These are phyloP conservation scores for Bryum argenteum DNA, from an alignment of 225 moss, liverwort and hornwort genomes.

Conservation along the genomic window DNA sequence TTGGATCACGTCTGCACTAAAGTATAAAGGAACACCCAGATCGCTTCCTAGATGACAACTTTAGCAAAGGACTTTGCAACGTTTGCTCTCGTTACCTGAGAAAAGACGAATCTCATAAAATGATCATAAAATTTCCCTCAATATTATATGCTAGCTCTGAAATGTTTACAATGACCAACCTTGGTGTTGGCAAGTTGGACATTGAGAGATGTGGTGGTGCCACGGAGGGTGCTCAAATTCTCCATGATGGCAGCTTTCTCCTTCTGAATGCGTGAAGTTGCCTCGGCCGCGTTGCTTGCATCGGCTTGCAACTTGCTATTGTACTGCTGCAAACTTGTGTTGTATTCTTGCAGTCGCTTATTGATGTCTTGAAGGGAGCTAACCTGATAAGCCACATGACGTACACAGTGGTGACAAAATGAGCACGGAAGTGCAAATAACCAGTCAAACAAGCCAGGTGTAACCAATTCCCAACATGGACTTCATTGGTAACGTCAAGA, in stretches of 20 bases:
- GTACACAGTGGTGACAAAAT: no score
- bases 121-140: neutral
- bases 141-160: neutral
- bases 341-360: constrained; percentile 95
- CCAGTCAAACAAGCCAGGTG: no score
- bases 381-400: constrained; percentile 35
- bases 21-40: neutral
- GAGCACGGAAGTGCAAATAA: neutral
- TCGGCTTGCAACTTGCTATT: constrained; percentile 96
- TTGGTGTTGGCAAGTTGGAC: constrained; percentile 75
- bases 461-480: no score
- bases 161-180: constrained; percentile 32
- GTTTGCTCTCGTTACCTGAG: no score
- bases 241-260: constrained; percentile 99
- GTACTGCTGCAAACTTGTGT: constrained; percentile 92
- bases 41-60: neutral
- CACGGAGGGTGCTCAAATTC: constrained; percentile 88
- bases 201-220: constrained; percentile 77
- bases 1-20: neutral
- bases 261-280: constrained; percentile 75
- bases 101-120: neutral
- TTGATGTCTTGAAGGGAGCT: constrained; percentile 88
- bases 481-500: neutral
- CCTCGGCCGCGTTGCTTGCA: constrained; percentile 79
- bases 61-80: neutral